These are phyloP conservation scores for Hymenoscyphus scutula DNA, from an alignment of 2,329 filamentous ascomycete species.

Conservation along the genomic window DNA sequence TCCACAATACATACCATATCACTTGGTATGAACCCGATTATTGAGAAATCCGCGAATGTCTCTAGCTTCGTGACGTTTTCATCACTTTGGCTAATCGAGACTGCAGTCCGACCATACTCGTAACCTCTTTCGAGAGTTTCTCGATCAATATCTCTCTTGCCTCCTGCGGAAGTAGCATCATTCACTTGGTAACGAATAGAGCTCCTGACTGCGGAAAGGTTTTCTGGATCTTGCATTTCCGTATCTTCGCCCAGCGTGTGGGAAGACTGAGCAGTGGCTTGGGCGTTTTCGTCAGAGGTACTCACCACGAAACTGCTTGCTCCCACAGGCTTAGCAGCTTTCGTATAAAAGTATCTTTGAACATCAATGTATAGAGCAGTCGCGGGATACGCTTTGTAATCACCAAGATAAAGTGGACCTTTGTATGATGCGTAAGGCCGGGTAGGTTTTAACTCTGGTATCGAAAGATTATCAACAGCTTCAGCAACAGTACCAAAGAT, in stretches of 20 bases:
- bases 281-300: constrained; percentile 35
- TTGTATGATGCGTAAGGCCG: constrained; percentile 77
- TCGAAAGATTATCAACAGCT: constrained; percentile 76
- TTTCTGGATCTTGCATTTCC: constrained; percentile 42
- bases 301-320: constrained; percentile 73
- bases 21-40: constrained; percentile 80
- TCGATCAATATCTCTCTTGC: constrained; percentile 76
- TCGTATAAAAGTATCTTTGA: constrained; percentile 86
- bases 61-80: constrained; percentile 85
- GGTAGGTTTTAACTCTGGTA: constrained; percentile 72
- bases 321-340: constrained; percentile 68
- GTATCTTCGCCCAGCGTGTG: constrained; percentile 44
- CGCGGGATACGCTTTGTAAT: constrained; percentile 64
- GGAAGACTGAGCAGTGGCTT: constrained; percentile 51
- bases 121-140: constrained; percentile 91
- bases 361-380: constrained; percentile 79
- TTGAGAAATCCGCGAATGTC: constrained; percentile 70
- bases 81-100: constrained; percentile 84
- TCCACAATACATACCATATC: constrained; percentile 53
- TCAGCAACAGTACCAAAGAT: constrained; percentile 81
- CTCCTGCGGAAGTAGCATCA: constrained; percentile 70
- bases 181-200: constrained; percentile 78
- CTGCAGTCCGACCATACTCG: constrained; percentile 87
- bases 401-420: constrained; percentile 75
- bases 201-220: constrained; percentile 69